Evolutionary conservation across 106 monocot genomes (phyloP).

Genomic region (Amphibolis antarctica): DNA sequence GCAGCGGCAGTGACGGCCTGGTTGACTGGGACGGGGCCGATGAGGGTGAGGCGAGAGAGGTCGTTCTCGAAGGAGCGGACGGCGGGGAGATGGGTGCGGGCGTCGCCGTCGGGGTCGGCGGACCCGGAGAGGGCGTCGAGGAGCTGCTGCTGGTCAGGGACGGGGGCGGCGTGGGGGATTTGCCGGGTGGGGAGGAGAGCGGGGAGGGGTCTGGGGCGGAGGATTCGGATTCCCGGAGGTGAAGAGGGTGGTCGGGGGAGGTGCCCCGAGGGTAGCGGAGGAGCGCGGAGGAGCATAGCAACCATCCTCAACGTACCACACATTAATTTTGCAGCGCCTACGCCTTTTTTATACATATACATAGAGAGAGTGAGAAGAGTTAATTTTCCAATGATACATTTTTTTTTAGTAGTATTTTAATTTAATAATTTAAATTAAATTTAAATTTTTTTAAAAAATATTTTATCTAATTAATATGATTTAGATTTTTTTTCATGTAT

Average conservation of each 20-base stretch:
- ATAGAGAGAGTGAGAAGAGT: too few species aligned
- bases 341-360: too few species aligned
- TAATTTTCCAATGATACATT: too few species aligned
- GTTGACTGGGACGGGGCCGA: constrained; percentile 11
- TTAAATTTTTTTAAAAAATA: too few species aligned
- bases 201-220: neutral
- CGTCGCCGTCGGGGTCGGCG: neutral
- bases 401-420: too few species aligned
- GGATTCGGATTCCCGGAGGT: neutral
- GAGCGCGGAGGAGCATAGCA: neutral
- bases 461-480: too few species aligned
- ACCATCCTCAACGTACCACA: too few species aligned
- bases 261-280: neutral
- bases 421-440: too few species aligned
- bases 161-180: neutral
- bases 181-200: neutral
- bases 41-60: constrained; percentile 11
- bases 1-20: constrained; percentile 76
- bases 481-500: too few species aligned
- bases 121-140: constrained; percentile 3
- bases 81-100: constrained; percentile 13
- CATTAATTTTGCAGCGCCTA: too few species aligned
- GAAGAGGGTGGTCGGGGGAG: neutral
- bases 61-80: constrained; percentile 21
- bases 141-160: constrained; percentile 5